Conservation (phyloP, 371 early-diverging fungal species). For the Mucor racemosus region DNA sequence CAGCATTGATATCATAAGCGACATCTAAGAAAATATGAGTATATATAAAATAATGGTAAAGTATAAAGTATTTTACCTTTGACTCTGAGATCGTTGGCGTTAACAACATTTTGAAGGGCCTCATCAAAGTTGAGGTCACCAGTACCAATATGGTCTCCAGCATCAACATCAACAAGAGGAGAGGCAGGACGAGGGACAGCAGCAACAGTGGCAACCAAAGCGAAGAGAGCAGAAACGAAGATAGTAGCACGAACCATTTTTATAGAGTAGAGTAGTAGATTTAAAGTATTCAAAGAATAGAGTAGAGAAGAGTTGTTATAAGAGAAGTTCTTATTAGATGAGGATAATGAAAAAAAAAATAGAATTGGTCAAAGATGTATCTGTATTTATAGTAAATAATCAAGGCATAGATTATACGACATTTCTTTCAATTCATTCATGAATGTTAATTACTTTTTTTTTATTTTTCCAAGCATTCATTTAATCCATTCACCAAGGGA, state of each 20-base stretch:
- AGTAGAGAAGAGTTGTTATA: not conserved
- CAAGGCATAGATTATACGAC: not conserved
- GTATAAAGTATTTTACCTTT: not conserved
- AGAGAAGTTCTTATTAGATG: not conserved
- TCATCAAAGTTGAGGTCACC: constrained; percentile 3
- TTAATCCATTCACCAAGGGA: not conserved
- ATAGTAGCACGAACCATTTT: constrained; percentile 28
- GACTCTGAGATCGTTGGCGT: not conserved
- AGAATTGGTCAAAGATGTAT: constrained; percentile 4
- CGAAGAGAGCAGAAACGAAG: constrained; percentile 21
- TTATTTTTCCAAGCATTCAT: not conserved
- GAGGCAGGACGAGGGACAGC: constrained; percentile 12
- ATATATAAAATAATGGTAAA: too few relatives aligned
- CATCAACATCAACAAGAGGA: not conserved
- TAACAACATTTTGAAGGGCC: not conserved
- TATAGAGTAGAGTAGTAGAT: not conserved
- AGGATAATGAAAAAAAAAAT: constrained; percentile 8
- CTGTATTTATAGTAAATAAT: constrained; percentile 8
- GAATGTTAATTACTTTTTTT: not conserved
- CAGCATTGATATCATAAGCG: not conserved
- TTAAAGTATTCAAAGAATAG: not conserved
- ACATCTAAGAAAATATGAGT: not conserved
- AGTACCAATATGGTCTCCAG: not conserved
- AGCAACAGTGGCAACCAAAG: constrained; percentile 9
- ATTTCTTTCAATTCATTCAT: too few relatives aligned